phyloP scores from a whole-genome alignment of 2,329 filamentous ascomycete genomes.

The Myriosclerotinia curreyana region DNA sequence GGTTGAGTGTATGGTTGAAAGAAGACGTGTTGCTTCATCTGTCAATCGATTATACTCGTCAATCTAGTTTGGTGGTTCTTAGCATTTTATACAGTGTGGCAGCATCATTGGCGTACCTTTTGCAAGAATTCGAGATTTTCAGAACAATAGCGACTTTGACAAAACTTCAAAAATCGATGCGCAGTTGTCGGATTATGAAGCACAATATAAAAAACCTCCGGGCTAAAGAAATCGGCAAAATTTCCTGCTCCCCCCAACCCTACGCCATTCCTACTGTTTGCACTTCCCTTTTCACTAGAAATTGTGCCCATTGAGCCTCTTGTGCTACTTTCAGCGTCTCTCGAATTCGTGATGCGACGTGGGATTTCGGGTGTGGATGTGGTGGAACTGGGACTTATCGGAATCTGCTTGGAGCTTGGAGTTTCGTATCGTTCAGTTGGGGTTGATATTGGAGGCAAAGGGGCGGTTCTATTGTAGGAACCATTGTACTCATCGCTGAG shows the following conservation, averaged over 20 bases:
- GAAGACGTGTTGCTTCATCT: constrained; percentile 45
- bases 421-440: not conserved
- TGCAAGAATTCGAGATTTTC: constrained; percentile 53
- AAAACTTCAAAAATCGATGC: constrained; percentile 49
- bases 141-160: constrained; percentile 46
- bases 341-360: not conserved
- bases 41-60: constrained; percentile 48
- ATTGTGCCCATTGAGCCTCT: not conserved
- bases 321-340: constrained; percentile 10
- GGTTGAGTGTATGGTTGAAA: constrained; percentile 47
- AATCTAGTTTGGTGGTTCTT: constrained; percentile 35
- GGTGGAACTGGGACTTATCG: not conserved
- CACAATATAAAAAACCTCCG: constrained; percentile 50
- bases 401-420: not conserved
- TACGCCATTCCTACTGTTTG: constrained; percentile 9
- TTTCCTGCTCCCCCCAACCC: constrained; percentile 11
- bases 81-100: not conserved
- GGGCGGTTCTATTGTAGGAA: constrained; percentile 8
- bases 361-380: not conserved
- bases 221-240: constrained; percentile 49
- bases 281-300: constrained; percentile 10
- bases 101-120: constrained; percentile 42
- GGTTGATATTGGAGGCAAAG: not conserved
- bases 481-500: not conserved
- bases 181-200: constrained; percentile 49